Base-by-base conservation (phyloP, 2,329 filamentous ascomycete genomes). In the Macrophomina pseudophaseolina region DNA sequence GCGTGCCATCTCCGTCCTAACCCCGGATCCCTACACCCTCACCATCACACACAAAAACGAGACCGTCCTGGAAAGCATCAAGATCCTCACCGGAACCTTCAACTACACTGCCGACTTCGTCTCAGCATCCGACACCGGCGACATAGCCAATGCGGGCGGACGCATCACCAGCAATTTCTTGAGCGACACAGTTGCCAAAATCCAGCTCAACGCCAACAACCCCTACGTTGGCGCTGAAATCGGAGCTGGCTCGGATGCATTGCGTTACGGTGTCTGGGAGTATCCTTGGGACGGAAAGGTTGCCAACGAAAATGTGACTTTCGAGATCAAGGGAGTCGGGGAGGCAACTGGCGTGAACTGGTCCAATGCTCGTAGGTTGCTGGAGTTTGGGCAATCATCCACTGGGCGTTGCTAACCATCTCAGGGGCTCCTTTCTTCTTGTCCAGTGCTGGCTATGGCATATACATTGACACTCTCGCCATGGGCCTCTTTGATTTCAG, bases 331-430 rank as follows among this genome's bases (percentile, higher is more conserved):
- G 67, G 73, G 73, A 6, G 65, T 76, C 1, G 76, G 73, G 4
- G 74, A 74, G 53, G 68, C 70, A 38, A 72, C 72, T 1, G 75
- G 76, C 0, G 71, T 78, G 60, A 76, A 78, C 66, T 78, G 75
- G 74, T 68, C 65, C 46, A 79, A 78, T 67, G 75, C 75, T 30
- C 72, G 76, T 59, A 18, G 8, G 56, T 30, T 6, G 1, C 7
- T 4, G 1, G 3, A 5, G 28, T 18, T 16, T 14, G n/a, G 3
- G 23, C 23, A 23, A 23, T 23, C 32, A 16, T 12, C n/a, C 11
- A 12, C 1, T 23, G 2, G 4, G 5, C 23, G 0, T 38, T 54
- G 16, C 40, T 42, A 11, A 46, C 12, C 30, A n/a, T 30, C 5
- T 2, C 40, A 59, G 56, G 56, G 6, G 76, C 76, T 2, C 76